Conservation (phyloP, 768 basidiomycete genomes). For the Serendipita sp. region DNA sequence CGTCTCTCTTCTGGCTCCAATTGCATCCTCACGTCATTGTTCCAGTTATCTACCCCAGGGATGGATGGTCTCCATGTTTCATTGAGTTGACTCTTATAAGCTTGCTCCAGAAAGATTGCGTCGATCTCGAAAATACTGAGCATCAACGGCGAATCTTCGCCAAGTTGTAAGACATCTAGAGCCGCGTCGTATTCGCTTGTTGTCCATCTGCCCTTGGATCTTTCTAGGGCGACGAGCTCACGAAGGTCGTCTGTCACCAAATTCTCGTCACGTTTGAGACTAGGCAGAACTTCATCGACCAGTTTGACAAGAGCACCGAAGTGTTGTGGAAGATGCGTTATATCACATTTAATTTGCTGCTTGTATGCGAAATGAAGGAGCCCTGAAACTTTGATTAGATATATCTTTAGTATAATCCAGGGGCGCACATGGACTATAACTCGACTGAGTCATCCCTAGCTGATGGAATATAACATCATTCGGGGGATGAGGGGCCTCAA, state of each 20-base stretch:
- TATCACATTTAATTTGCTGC: slow-evolving; percentile 70
- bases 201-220: slow-evolving; percentile 47
- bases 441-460: slow-evolving; percentile 53
- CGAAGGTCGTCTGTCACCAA: slow-evolving; percentile 37
- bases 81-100: slow-evolving; percentile 33
- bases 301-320: slow-evolving; percentile 34
- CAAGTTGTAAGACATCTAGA: slow-evolving; percentile 37
- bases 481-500: neutral
- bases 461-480: neutral
- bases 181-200: slow-evolving; percentile 36
- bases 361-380: slow-evolving; percentile 63
- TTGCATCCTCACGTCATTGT: slow-evolving; percentile 36
- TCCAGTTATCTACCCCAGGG: slow-evolving; percentile 21
- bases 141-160: slow-evolving; percentile 39
- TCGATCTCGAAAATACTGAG: slow-evolving; percentile 35
- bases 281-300: neutral
- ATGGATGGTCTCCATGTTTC: neutral
- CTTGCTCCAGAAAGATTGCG: slow-evolving; percentile 51
- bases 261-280: slow-evolving; percentile 14
- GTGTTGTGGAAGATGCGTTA: slow-evolving; percentile 41
- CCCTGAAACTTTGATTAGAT: slow-evolving; percentile 25
- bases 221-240: slow-evolving; percentile 43
- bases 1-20: slow-evolving; percentile 30
- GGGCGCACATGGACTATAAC: slow-evolving; percentile 44
- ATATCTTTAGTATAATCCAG: slow-evolving; percentile 4